A percentile compares a stretch with the other conserved stretches of the same genome.
Conservation (phyloP, 2,329 filamentous ascomycete species). For the Onygenales sp. region DNA sequence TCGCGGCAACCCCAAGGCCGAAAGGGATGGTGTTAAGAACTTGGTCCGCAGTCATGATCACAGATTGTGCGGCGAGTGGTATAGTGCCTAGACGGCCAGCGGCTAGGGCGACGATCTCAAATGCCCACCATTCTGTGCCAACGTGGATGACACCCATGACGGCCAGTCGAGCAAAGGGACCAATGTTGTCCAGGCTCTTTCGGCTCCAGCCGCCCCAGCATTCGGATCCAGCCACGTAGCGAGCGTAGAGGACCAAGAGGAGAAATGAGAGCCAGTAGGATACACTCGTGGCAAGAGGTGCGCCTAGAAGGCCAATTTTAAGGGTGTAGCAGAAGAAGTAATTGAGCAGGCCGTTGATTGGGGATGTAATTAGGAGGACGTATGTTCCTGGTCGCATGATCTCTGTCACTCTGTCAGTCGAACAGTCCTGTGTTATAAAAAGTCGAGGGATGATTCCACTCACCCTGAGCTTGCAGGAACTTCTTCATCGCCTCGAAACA, state of each 20-base stretch:
- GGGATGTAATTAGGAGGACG: slow-evolving; percentile 51
- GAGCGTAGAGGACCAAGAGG: slow-evolving; percentile 63
- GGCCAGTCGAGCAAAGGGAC: slow-evolving; percentile 64
- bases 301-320: slow-evolving; percentile 63
- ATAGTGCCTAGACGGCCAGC: slow-evolving; percentile 72
- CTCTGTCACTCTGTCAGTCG: slow-evolving; percentile 25
- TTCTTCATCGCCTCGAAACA: slow-evolving; percentile 73
- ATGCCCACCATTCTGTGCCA: slow-evolving; percentile 90
- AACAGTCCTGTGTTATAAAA: not conserved
- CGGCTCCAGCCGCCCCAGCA: slow-evolving; percentile 71
- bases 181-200: slow-evolving; percentile 55
- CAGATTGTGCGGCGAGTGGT: slow-evolving; percentile 70
- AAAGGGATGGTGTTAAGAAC: slow-evolving; percentile 80
- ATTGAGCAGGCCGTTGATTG: slow-evolving; percentile 49
- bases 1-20: slow-evolving; percentile 73
- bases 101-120: slow-evolving; percentile 78
- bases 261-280: slow-evolving; percentile 80
- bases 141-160: slow-evolving; percentile 71
- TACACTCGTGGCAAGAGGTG: slow-evolving; percentile 71
- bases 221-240: slow-evolving; percentile 59
- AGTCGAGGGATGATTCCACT: not conserved
- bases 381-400: slow-evolving; percentile 58
- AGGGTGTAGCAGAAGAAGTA: slow-evolving; percentile 65
- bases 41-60: slow-evolving; percentile 85
- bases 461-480: slow-evolving; percentile 49